phyloP scores from a whole-genome alignment of 352 stramenopile genomes.

The Phytophthora crassamura region DNA sequence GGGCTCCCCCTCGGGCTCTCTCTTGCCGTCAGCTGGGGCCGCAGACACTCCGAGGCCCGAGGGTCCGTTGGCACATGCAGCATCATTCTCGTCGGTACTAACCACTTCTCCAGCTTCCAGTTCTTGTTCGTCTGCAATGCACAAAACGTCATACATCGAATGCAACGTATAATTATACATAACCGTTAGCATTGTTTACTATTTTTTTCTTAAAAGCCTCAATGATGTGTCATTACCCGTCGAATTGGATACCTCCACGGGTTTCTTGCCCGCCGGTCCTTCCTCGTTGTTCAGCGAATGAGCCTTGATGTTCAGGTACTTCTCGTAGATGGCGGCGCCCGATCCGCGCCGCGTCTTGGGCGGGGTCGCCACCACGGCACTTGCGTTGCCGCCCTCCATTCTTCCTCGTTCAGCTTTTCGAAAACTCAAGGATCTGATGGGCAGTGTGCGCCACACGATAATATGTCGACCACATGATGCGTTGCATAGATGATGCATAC shows the following conservation, averaged over 20 bases:
- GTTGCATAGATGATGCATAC: too few relatives aligned
- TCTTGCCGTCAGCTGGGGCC: conserved; percentile 25
- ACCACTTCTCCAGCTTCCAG: conserved; percentile 70
- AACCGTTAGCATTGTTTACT: conserved; percentile 3
- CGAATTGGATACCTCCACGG: conserved; percentile 60
- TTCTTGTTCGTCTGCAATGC: conserved; percentile 50
- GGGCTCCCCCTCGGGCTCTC: conserved; percentile 27
- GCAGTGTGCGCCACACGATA: conserved; percentile 20
- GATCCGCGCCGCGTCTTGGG: conserved; percentile 31
- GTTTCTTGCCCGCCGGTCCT: conserved; percentile 1
- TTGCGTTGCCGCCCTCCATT: conserved; percentile 39
- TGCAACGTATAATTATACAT: conserved; percentile 3
- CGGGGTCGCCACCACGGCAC: conserved; percentile 15
- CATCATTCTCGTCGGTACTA: conserved; percentile 47
- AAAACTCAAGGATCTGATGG: conserved; percentile 15
- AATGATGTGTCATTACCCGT: conserved; percentile 42
- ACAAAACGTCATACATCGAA: neutral
- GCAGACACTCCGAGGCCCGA: conserved; percentile 29
- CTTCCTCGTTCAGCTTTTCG: conserved; percentile 13
- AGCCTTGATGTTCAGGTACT: conserved; percentile 64
- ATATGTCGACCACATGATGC: neutral
- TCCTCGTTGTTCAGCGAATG: conserved; percentile 20
- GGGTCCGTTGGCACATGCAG: conserved; percentile 33
- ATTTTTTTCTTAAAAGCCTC: neutral
- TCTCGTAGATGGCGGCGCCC: conserved; percentile 43